Evolutionary conservation across 1,139 yeast genomes (phyloP).

Genomic region (Suhomyces panamericanus): DNA sequence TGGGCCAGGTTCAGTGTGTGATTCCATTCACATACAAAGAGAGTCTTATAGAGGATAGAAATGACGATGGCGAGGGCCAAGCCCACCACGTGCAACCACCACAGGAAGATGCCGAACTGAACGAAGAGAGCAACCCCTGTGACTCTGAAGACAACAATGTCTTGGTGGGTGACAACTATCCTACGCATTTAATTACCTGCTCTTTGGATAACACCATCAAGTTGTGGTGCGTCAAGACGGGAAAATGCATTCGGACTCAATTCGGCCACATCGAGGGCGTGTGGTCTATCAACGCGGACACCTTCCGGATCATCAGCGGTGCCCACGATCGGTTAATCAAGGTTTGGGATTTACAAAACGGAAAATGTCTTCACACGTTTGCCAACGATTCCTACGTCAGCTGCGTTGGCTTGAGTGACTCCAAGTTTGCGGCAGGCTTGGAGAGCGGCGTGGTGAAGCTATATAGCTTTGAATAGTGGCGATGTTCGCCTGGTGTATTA

Average conservation of each 20-base stretch:
- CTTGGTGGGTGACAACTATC: conserved; percentile 42
- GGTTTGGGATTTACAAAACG: conserved; percentile 94
- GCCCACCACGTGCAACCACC: conserved; percentile 1
- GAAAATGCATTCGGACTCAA: conserved; percentile 86
- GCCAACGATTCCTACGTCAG: conserved; percentile 74
- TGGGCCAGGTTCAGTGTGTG: conserved; percentile 89
- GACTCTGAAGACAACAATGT: conserved; percentile 31
- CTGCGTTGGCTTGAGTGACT: conserved; percentile 88
- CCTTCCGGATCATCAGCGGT: conserved; percentile 89
- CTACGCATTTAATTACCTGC: conserved; percentile 83
- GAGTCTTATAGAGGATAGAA: conserved; percentile 42
- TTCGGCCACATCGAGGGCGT: conserved; percentile 98
- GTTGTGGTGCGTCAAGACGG: conserved; percentile 86
- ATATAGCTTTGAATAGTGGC: conserved; percentile 66
- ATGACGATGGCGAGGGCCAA: conserved; percentile 28
- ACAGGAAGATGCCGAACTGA: background rate
- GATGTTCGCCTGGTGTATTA: background rate
- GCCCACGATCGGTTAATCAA: conserved; percentile 89
- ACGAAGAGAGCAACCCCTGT: conserved; percentile 19
- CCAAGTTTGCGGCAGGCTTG: conserved; percentile 85
- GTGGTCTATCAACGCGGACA: conserved; percentile 95
- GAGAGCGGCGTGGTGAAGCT: conserved; percentile 83
- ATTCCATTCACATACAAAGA: conserved; percentile 74
- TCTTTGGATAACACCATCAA: conserved; percentile 93
- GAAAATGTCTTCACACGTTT: conserved; percentile 91